These are phyloP conservation scores for Agrocybe pediades DNA, from an alignment of 768 basidiomycete genomes.

Conservation along the genomic window DNA sequence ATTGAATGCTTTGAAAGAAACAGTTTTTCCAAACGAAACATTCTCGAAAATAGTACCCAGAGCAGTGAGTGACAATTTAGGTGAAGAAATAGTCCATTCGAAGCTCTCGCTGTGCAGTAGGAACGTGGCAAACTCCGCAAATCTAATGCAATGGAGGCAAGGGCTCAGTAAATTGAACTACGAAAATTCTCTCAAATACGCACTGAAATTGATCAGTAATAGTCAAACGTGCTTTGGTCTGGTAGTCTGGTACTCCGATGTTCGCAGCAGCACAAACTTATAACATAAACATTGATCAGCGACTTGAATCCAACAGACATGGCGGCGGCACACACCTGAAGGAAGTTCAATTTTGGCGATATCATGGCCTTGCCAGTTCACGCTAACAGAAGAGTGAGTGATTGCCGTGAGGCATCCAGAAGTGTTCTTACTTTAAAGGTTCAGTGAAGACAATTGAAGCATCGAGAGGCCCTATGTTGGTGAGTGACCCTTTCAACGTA, in stretches of 20 bases:
- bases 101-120: conserved; percentile 66
- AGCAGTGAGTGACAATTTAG: conserved; percentile 62
- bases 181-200: too few relatives aligned
- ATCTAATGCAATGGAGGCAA: too few relatives aligned
- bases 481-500: conserved; percentile 58
- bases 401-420: too few relatives aligned
- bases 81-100: conserved; percentile 70
- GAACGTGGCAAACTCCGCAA: conserved; percentile 67
- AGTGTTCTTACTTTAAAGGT: too few relatives aligned
- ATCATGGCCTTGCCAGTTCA: conserved; percentile 61
- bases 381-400: too few relatives aligned
- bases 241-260: conserved; percentile 64
- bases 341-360: conserved; percentile 70
- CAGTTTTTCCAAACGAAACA: conserved; percentile 58
- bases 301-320: too few relatives aligned
- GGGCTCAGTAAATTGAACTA: too few relatives aligned
- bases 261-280: conserved; percentile 75
- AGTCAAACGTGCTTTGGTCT: conserved; percentile 48
- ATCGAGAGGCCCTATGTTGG: conserved; percentile 68
- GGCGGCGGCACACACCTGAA: too few relatives aligned
- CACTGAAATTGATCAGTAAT: conserved; percentile 58
- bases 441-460: conserved; percentile 67
- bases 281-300: too few relatives aligned
- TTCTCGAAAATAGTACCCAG: conserved; percentile 71
- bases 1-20: conserved; percentile 72